Base-by-base conservation (phyloP, 2,329 filamentous ascomycete genomes). In the Colletotrichum kahawae region DNA sequence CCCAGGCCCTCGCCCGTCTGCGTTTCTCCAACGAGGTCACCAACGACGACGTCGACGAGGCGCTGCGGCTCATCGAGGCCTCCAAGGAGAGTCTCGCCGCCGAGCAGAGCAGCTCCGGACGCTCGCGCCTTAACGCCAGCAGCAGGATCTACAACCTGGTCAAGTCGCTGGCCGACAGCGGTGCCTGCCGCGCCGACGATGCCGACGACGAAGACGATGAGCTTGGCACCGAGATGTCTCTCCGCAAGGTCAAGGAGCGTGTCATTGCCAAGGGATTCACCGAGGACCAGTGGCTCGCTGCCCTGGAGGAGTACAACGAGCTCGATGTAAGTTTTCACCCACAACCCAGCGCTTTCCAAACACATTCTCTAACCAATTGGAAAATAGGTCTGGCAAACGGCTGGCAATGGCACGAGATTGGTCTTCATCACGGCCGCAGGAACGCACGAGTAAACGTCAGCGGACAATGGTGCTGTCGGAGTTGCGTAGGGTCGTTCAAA, bases 231-330 rank as follows among this genome's bases (percentile, higher is more conserved):
- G 96, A 98, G 84, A 86, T 99, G 80, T 97, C 93, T 84, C 90
- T 99, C 88, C 91, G 94, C 78, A 94, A 95, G 85, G 95, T 99
- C 75, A 92, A 96, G 83, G 96, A 98, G 85, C 88, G 97, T 78
- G 95, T 99, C 34, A 90, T 98, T 80, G 97, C 96, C 68, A 98
- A 98, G 90, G 97, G 97, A 4, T 99, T 98, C 84, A 99, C 96
- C 1, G 93, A 95, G 78, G 95, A 98, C 84, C 96, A 99, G 84
- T 95, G 98, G 87, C 90, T 94, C 81, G 91, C 91, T 79, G 93
- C 96, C 24, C 89, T 99, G 82, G 93, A 98, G 77, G 96, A 98
- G 87, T 98, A 99, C 85, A 93, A 95, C 4, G 88, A 91, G 78
- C 87, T 98, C 76, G 94, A 98, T 88, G 97, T 98, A 88, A 95